Conservation (phyloP, 1,284 basidiomycete species). For the Inonotus hispidus region DNA sequence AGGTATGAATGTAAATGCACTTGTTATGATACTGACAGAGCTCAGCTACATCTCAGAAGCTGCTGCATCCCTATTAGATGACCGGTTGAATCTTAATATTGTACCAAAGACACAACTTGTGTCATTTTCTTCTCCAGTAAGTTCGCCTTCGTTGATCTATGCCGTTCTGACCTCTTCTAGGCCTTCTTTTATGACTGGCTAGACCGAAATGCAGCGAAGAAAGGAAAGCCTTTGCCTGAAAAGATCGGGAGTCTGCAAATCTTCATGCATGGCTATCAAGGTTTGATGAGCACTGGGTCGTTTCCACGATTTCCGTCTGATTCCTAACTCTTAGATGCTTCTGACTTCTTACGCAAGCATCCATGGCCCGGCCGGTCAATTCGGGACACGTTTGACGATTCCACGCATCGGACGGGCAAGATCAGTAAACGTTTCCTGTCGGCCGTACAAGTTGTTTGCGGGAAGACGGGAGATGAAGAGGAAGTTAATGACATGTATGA, state of each 20-base stretch:
- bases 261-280: conserved; percentile 81
- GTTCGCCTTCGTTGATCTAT: conserved; percentile 23
- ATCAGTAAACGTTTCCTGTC: conserved; percentile 59
- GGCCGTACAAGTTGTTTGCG: conserved; percentile 71
- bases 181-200: conserved; percentile 90
- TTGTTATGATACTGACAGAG: background rate
- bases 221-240: conserved; percentile 73
- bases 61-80: conserved; percentile 82
- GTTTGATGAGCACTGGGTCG: conserved; percentile 26
- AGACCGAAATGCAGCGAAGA: conserved; percentile 71
- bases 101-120: conserved; percentile 86
- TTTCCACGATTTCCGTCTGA: background rate
- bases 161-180: conserved; percentile 30
- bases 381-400: conserved; percentile 79
- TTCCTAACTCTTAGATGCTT: conserved; percentile 54
- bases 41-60: conserved; percentile 67
- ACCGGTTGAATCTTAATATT: conserved; percentile 68
- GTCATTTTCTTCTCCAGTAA: conserved; percentile 71
- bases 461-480: conserved; percentile 70
- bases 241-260: conserved; percentile 90
- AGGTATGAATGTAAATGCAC: background rate
- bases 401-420: conserved; percentile 61
- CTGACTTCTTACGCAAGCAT: conserved; percentile 79
- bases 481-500: conserved; percentile 60
- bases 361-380: conserved; percentile 86